Percentiles rank a stretch among this genome's conserved stretches.
phyloP scores from a whole-genome alignment of 805 yeast species.

The Suhomyces pyralidae region DNA sequence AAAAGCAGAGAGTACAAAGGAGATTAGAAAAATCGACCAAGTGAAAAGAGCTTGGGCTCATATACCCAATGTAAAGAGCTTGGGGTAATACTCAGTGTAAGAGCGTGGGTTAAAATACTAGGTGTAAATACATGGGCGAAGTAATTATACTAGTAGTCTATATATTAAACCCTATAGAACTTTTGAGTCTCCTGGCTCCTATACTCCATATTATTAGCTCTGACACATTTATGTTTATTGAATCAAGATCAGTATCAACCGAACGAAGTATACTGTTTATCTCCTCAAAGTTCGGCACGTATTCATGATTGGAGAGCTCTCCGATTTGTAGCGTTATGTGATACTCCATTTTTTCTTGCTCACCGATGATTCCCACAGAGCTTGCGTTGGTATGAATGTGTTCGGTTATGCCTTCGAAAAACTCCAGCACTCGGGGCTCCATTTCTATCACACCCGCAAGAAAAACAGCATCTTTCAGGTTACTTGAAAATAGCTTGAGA shows the following conservation, averaged over 20 bases:
- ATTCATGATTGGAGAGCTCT: conserved; percentile 9
- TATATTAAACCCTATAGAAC: not conserved
- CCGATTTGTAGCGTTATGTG: conserved; percentile 15
- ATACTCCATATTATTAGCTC: not conserved
- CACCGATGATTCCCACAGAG: conserved; percentile 2
- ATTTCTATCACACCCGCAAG: conserved; percentile 10
- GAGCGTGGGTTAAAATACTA: no score
- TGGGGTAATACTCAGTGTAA: no score
- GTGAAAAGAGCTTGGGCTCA: no score
- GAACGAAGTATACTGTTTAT: not conserved
- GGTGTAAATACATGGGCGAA: no score
- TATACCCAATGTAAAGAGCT: no score
- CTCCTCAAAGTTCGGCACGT: not conserved
- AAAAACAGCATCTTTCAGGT: conserved; percentile 10
- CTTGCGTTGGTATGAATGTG: conserved; percentile 10
- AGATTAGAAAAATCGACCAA: no score
- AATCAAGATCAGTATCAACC: conserved; percentile 4
- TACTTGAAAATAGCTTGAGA: conserved; percentile 1
- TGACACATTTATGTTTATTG: conserved; percentile 1
- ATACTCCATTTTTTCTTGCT: conserved; percentile 2
- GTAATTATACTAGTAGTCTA: not conserved
- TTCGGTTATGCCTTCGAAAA: conserved; percentile 9
- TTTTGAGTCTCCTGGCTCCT: not conserved
- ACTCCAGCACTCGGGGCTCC: conserved; percentile 1
- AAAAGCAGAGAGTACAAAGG: no score